Percentiles rank a stretch among this genome's conserved stretches.
phyloP scores from a whole-genome alignment of 169 alveolate genomes.

The Fabrea salina region DNA sequence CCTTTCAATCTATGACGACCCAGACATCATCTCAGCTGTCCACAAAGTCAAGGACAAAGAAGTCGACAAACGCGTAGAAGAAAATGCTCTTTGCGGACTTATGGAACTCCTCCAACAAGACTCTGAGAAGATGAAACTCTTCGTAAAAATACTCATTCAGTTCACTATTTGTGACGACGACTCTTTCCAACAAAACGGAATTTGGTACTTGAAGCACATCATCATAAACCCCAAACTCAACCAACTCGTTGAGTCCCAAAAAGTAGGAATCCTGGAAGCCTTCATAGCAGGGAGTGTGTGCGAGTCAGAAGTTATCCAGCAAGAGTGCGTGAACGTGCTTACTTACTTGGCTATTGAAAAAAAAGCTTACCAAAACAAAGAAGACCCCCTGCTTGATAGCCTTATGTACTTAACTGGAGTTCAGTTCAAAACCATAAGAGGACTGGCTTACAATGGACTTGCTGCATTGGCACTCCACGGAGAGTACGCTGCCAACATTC shows the following conservation, averaged over 20 bases:
- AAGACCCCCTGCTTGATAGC: slow-evolving; percentile 18
- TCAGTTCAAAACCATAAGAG: slow-evolving; percentile 23
- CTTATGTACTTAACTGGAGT: slow-evolving; percentile 28
- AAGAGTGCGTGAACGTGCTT: slow-evolving; percentile 29
- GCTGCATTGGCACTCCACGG: slow-evolving; percentile 30
- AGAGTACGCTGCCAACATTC: not conserved
- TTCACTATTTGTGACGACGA: slow-evolving; percentile 33
- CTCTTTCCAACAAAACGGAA: slow-evolving; percentile 21
- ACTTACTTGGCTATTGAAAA: slow-evolving; percentile 30
- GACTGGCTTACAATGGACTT: slow-evolving; percentile 32
- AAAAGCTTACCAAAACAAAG: slow-evolving; percentile 25
- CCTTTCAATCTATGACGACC: slow-evolving; percentile 11
- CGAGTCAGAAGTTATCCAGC: slow-evolving; percentile 27
- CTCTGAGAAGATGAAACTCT: slow-evolving; percentile 25
- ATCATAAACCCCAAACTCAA: slow-evolving; percentile 17
- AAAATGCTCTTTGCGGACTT: slow-evolving; percentile 31
- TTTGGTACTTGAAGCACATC: slow-evolving; percentile 28
- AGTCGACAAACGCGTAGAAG: slow-evolving; percentile 35
- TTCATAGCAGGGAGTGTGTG: slow-evolving; percentile 32
- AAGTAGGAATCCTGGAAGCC: slow-evolving; percentile 18
- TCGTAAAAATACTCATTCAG: slow-evolving; percentile 2
- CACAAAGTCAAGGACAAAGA: slow-evolving; percentile 4
- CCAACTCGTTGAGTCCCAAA: not conserved
- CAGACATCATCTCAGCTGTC: slow-evolving; percentile 5
- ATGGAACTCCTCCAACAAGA: slow-evolving; percentile 29